A percentile compares a stretch with the other conserved stretches of the same genome.
Conservation (phyloP, 2,329 filamentous ascomycete species). For the Pseudogymnoascus sp. region DNA sequence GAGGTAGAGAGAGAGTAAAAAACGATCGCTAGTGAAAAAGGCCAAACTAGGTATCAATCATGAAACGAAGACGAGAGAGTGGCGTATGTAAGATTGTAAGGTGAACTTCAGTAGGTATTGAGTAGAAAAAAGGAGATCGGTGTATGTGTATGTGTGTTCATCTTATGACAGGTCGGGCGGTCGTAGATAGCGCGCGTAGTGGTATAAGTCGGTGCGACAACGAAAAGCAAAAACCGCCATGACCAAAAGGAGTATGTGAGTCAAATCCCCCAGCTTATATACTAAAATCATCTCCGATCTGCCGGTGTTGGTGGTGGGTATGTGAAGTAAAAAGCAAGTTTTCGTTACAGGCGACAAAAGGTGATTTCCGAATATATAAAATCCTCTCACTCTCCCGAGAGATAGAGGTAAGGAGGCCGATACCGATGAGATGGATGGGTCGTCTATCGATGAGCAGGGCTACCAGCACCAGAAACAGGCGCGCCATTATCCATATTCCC, state of each 20-base stretch:
- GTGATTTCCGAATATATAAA: neutral
- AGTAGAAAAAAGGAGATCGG: neutral
- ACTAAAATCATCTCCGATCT: neutral
- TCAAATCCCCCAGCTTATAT: neutral
- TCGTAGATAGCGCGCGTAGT: neutral
- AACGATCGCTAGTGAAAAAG: neutral
- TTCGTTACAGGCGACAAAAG: neutral
- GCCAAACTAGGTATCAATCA: constrained; percentile 1
- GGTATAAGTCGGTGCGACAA: neutral
- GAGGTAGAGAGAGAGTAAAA: neutral
- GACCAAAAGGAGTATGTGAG: neutral
- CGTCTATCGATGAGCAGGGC: neutral
- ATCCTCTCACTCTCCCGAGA: neutral
- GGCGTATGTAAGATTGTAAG: neutral
- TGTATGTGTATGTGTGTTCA: neutral
- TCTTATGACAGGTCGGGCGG: neutral
- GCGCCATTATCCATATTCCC: constrained; percentile 58
- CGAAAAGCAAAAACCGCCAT: neutral
- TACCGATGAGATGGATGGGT: neutral
- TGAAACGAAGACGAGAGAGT: neutral
- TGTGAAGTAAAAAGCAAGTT: neutral
- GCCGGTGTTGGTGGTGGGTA: neutral
- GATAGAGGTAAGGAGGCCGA: neutral
- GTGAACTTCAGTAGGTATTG: neutral
- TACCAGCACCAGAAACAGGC: neutral